Evolutionary conservation across 2,329 filamentous ascomycete species (phyloP).

Genomic region (Mariannaea sp.): DNA sequence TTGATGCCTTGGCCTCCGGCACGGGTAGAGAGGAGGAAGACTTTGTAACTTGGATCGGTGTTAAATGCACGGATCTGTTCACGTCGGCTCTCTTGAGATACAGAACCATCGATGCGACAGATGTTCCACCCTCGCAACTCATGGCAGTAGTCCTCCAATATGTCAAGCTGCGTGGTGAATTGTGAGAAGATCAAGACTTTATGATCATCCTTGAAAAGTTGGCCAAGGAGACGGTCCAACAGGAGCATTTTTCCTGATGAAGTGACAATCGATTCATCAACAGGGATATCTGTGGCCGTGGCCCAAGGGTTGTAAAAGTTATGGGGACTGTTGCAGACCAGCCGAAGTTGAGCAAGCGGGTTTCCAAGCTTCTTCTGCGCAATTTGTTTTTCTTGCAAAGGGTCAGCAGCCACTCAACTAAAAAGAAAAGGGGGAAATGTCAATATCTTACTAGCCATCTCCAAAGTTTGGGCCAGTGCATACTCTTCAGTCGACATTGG

Average conservation of each 20-base stretch:
- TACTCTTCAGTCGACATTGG: constrained; percentile 61
- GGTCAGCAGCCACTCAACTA: constrained; percentile 29
- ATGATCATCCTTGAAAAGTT: constrained; percentile 74
- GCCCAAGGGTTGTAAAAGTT: constrained; percentile 96
- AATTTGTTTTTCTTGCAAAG: constrained; percentile 75
- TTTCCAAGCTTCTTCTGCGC: constrained; percentile 90
- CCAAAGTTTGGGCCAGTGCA: constrained; percentile 69
- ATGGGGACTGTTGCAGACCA: constrained; percentile 92
- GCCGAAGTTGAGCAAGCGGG: constrained; percentile 85
- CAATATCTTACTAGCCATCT: constrained; percentile 69
- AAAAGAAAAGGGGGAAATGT: too few relatives aligned
- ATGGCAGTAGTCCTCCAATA: constrained; percentile 81
- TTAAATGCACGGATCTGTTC: constrained; percentile 78
- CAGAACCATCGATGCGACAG: constrained; percentile 89
- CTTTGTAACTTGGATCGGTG: constrained; percentile 63
- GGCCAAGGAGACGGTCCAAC: constrained; percentile 81
- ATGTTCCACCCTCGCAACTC: constrained; percentile 79
- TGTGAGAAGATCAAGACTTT: constrained; percentile 97
- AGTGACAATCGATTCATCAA: constrained; percentile 83
- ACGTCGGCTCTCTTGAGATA: constrained; percentile 73
- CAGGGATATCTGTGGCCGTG: constrained; percentile 57
- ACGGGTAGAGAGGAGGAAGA: constrained; percentile 88
- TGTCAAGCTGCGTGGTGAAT: constrained; percentile 92
- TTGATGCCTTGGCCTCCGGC: constrained; percentile 97
- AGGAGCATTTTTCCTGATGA: constrained; percentile 95